phyloP scores from a whole-genome alignment of 2,329 filamentous ascomycete species.

The Graphiopsis chlorocephala region DNA sequence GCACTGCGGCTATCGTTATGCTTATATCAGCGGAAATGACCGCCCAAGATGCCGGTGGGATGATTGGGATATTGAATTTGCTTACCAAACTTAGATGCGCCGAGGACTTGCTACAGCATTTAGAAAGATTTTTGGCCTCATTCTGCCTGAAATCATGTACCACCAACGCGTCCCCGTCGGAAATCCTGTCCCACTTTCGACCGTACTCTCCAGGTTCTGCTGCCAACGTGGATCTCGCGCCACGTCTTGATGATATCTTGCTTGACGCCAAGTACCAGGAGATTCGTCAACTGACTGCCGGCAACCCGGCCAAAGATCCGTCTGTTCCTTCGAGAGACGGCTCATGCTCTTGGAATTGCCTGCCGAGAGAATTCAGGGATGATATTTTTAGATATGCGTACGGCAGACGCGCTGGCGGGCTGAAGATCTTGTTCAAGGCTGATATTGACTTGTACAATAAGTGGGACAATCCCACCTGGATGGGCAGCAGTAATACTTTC shows the following conservation, averaged over 20 bases:
- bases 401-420: neutral
- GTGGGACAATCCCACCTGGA: neutral
- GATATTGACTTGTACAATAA: neutral
- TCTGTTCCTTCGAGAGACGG: neutral
- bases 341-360: neutral
- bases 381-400: neutral
- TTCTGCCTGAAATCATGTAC: neutral
- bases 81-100: neutral
- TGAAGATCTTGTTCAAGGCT: neutral
- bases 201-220: neutral
- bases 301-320: neutral
- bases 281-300: neutral
- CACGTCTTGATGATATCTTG: neutral
- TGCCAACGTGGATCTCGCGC: neutral
- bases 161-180: neutral
- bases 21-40: neutral
- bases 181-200: neutral
- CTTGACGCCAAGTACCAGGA: neutral
- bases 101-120: neutral
- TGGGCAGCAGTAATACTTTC: neutral
- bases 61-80: neutral
- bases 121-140: too few relatives aligned
- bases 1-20: neutral
- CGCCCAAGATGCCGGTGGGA: neutral
- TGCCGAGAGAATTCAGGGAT: neutral